These are phyloP conservation scores for Flaveria trinervia DNA, from an alignment of 129 eudicot genomes.

Conservation along the genomic window DNA sequence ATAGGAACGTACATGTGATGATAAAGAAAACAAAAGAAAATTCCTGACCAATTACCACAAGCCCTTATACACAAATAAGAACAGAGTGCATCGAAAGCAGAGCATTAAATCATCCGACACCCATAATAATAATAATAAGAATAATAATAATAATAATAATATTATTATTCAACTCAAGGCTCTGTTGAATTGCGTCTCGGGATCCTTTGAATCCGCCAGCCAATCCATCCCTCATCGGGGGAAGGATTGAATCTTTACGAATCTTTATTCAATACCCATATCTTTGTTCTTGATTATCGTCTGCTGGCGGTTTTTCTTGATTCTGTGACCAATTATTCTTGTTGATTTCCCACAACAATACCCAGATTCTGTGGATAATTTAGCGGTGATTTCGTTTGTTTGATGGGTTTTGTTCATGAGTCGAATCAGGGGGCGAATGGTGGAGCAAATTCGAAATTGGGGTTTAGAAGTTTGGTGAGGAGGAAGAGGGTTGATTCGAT, in stretches of 20 bases:
- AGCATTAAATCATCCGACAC: constrained; percentile 19
- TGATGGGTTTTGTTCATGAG: constrained; percentile 62
- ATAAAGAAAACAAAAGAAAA: constrained; percentile 10
- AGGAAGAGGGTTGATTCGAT: constrained; percentile 88
- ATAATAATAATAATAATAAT: not conserved
- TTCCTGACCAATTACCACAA: constrained; percentile 28
- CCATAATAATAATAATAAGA: not conserved
- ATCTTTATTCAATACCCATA: constrained; percentile 19
- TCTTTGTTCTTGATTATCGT: constrained; percentile 7
- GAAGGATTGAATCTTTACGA: constrained; percentile 38
- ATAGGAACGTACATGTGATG: not conserved
- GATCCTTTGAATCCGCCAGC: constrained; percentile 24
- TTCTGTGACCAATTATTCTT: constrained; percentile 14
- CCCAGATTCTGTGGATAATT: not conserved
- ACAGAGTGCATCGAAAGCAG: not conserved
- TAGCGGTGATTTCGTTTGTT: not conserved
- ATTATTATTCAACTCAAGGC: constrained; percentile 3
- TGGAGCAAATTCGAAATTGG: constrained; percentile 23
- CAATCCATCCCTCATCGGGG: constrained; percentile 31
- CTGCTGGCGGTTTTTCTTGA: constrained; percentile 39
- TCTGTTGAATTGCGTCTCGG: constrained; percentile 19
- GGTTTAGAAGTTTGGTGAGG: constrained; percentile 68
- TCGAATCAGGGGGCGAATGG: constrained; percentile 33
- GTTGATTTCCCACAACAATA: not conserved
- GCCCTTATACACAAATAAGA: constrained; percentile 16